Conservation (phyloP, 345 rosid species). For the Nephelium lappaceum region DNA sequence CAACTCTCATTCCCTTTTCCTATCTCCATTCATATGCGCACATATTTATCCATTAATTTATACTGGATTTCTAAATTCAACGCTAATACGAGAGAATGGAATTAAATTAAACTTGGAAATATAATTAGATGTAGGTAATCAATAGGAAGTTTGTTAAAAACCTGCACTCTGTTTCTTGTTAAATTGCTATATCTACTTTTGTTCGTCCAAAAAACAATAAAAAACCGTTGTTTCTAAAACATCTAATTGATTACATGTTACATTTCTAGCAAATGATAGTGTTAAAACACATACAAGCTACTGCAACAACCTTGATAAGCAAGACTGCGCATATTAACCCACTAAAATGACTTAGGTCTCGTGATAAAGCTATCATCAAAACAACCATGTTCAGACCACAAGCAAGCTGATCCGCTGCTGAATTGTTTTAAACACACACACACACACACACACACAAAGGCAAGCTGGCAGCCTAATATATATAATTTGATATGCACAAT, state of each 20-base stretch:
- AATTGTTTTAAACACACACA: too few relatives aligned
- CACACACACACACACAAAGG: not conserved
- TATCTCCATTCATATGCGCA: too few relatives aligned
- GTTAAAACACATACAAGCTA: conserved; percentile 18
- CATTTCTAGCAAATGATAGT: not conserved
- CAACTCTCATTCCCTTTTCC: not conserved
- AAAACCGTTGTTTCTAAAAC: not conserved
- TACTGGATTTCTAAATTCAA: not conserved
- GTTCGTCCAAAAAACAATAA: not conserved
- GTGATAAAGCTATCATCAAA: not conserved
- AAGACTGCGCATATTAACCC: too few relatives aligned
- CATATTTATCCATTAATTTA: too few relatives aligned
- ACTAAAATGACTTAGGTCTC: too few relatives aligned
- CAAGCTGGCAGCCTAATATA: not conserved
- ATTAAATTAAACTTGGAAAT: not conserved
- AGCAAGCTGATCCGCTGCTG: not conserved
- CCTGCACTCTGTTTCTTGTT: not conserved
- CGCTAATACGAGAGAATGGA: too few relatives aligned
- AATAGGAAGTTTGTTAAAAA: not conserved
- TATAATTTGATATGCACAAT: not conserved
- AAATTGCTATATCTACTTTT: not conserved
- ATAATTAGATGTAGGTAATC: not conserved
- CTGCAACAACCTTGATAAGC: conserved; percentile 1
- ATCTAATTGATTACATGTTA: not conserved
- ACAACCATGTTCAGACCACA: not conserved